Evolutionary conservation across 208 protist genomes (phyloP).

Genomic region (Vickermania spadyakhi): DNA sequence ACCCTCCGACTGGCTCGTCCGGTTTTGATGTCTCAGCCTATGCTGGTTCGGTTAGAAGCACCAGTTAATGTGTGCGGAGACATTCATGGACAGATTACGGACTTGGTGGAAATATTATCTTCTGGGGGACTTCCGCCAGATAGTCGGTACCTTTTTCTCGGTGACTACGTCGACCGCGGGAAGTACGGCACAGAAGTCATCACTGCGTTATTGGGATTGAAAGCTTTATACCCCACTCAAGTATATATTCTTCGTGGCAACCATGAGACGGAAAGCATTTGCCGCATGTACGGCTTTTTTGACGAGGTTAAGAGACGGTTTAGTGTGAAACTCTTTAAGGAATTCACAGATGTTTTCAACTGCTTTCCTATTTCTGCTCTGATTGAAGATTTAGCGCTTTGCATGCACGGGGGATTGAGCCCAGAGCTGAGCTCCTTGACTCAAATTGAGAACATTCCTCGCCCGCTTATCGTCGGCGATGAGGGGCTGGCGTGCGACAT

Average conservation of each 20-base stretch:
- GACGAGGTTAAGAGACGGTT: slow-evolving; percentile 94
- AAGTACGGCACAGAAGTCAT: slow-evolving; percentile 93
- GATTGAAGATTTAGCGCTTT: slow-evolving; percentile 90
- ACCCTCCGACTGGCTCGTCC: slow-evolving; percentile 41
- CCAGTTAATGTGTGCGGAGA: slow-evolving; percentile 90
- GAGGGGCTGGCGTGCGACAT: slow-evolving; percentile 94
- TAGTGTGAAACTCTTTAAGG: slow-evolving; percentile 35
- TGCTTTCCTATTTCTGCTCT: slow-evolving; percentile 88
- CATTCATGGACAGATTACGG: slow-evolving; percentile 95
- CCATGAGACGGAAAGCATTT: slow-evolving; percentile 98
- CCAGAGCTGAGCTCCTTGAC: slow-evolving; percentile 98
- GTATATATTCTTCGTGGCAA: slow-evolving; percentile 99
- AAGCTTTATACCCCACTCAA: slow-evolving; percentile 94
- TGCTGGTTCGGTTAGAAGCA: slow-evolving; percentile 54
- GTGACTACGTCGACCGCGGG: slow-evolving; percentile 98
- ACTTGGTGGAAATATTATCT: slow-evolving; percentile 93
- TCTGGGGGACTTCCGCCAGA: slow-evolving; percentile 66
- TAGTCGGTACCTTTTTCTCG: slow-evolving; percentile 97
- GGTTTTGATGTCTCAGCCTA: slow-evolving; percentile 67
- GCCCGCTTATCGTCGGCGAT: slow-evolving; percentile 23
- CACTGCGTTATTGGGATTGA: slow-evolving; percentile 86
- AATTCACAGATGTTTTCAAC: slow-evolving; percentile 63
- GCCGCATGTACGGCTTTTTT: slow-evolving; percentile 99
- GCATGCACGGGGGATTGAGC: slow-evolving; percentile 97
- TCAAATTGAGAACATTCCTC: slow-evolving; percentile 83